These are phyloP conservation scores for Boletus coccyginus DNA, from an alignment of 768 basidiomycete genomes.

Conservation along the genomic window DNA sequence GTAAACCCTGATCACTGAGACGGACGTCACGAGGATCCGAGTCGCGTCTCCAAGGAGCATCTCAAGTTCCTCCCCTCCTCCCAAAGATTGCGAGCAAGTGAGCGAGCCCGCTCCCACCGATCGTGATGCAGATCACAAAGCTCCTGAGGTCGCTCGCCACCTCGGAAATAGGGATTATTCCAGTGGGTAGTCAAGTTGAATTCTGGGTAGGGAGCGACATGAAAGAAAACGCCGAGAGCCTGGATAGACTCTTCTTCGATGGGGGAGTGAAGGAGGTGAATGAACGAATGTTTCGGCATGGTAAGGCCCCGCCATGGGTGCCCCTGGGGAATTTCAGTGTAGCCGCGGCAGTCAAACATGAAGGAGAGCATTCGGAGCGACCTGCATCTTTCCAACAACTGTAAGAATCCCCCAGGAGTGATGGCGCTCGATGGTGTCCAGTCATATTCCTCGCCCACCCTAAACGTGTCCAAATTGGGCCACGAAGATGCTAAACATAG, in stretches of 20 bases:
- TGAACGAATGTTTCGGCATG: neutral
- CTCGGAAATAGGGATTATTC: too few relatives aligned
- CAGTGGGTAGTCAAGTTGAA: constrained; percentile 2
- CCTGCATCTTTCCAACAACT: constrained; percentile 12
- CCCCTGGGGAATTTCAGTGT: constrained; percentile 2
- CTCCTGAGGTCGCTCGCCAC: too few relatives aligned
- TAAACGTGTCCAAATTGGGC: constrained; percentile 2
- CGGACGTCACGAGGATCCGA: neutral
- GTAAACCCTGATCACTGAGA: neutral
- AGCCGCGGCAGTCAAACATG: constrained; percentile 7
- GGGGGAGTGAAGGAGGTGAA: constrained; percentile 3
- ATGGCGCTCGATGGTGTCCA: constrained; percentile 6
- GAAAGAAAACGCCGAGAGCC: constrained; percentile 13
- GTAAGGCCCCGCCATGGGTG: constrained; percentile 11
- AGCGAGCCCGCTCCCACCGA: neutral
- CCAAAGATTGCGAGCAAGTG: neutral
- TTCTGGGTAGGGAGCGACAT: constrained; percentile 1
- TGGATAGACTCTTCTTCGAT: constrained; percentile 3
- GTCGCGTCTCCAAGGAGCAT: neutral
- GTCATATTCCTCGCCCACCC: neutral
- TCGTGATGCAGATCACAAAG: too few relatives aligned
- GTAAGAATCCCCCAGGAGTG: constrained; percentile 10
- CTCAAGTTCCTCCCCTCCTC: constrained; percentile 1
- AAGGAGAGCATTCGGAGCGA: constrained; percentile 5
- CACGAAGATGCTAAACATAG: constrained; percentile 15